A percentile compares a stretch with the other conserved stretches of the same genome.
Conservation (phyloP, 257 asterid genomes). For the Gentiana dahurica region DNA sequence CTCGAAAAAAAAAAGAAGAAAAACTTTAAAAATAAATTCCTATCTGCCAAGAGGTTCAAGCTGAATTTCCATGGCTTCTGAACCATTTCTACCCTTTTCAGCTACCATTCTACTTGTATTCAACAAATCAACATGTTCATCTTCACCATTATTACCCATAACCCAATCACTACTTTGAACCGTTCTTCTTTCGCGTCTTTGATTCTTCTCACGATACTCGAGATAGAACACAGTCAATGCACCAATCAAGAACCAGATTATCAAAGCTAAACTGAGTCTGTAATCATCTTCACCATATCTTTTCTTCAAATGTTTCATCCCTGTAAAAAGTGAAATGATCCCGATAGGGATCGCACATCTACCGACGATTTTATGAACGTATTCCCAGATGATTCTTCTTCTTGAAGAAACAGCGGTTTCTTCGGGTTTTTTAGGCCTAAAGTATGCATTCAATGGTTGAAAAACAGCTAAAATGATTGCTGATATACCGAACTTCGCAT, state of each 20-base stretch:
- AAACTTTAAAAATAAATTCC: slow-evolving; percentile 14
- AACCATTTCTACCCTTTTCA: slow-evolving; percentile 40
- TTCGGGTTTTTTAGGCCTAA: slow-evolving; percentile 71
- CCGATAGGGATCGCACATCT: slow-evolving; percentile 71
- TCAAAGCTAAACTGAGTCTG: slow-evolving; percentile 78
- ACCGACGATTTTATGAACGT: slow-evolving; percentile 57
- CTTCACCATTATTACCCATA: slow-evolving; percentile 57
- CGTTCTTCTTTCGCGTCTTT: slow-evolving; percentile 35
- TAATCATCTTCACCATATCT: slow-evolving; percentile 61
- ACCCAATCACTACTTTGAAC: slow-evolving; percentile 76
- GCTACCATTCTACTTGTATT: slow-evolving; percentile 24
- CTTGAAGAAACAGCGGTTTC: slow-evolving; percentile 40
- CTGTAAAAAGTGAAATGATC: slow-evolving; percentile 67
- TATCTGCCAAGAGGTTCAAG: slow-evolving; percentile 73
- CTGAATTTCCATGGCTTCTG: slow-evolving; percentile 83
- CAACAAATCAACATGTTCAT: slow-evolving; percentile 65
- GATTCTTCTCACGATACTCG: slow-evolving; percentile 57
- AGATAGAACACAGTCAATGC: slow-evolving; percentile 47
- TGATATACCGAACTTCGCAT: slow-evolving; percentile 78
- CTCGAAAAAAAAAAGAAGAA: slow-evolving; percentile 1
- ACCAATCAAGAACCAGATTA: slow-evolving; percentile 69
- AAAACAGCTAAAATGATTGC: slow-evolving; percentile 62
- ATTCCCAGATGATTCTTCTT: slow-evolving; percentile 62
- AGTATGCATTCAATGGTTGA: slow-evolving; percentile 78
- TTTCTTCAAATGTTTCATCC: slow-evolving; percentile 91